Evolutionary conservation across 345 rosid species (phyloP), one percentile per base, ranked within the genome.

Genomic region (Syzygium oleosum): DNA sequence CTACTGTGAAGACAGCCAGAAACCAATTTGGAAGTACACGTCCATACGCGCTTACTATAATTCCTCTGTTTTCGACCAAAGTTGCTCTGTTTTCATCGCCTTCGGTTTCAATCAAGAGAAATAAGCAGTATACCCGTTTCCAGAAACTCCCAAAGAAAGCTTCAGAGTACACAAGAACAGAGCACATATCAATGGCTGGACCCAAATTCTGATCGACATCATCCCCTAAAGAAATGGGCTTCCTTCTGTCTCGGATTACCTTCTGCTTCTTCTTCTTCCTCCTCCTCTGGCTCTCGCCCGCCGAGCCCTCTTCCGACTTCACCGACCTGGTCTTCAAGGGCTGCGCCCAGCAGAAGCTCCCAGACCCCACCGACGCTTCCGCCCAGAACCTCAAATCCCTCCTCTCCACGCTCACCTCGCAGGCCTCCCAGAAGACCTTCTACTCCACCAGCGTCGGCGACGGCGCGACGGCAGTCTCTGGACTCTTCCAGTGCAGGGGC

Each of bases 401-500:
- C 2, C 88, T 95, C 84, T 89, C 93, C 52, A 73, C 95, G 4
- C 89, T 97, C 85, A 91, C 94, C 88, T 91, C 96, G 61, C 97
- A 94, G 84, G 96, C 99, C 29, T 88, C 94, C 5, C 89, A 89
- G 80, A 92, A 85, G 49, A 84, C 79, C 84, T 97, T 88, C 91
- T 94, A 90, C 80, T 83, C 91, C 9, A 85, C 94, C 53, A 91
- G 94, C 51, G 87, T 93, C 43, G 99, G 98, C 3, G 93, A 91
- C 13, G 94, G 93, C 79, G 93, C 91, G 31, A 52, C 86, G 38
- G 94, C 95, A 86, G 91, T 95, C 63, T 85, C 51, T 51, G 99
- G 98, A 5, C 94, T 93, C 49, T 95, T 91, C 77, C 99, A 96
- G 92, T 97, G 99, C 93, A 93, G 98, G 31, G 98, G 99, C 7